phyloP scores from a whole-genome alignment of 345 rosid species.

The Ceriops tagal region DNA sequence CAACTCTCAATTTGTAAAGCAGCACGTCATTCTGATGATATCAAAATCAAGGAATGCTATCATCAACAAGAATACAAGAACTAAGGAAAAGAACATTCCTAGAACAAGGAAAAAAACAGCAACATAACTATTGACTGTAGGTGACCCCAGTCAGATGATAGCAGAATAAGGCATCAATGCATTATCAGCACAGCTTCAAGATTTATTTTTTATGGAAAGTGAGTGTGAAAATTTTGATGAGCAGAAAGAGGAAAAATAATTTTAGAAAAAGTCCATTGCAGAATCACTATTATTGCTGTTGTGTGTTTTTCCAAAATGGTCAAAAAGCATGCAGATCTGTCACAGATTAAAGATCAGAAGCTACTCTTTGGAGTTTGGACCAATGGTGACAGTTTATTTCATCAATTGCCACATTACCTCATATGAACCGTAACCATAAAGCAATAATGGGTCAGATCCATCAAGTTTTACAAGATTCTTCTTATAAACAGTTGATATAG shows the following conservation, averaged over 20 bases:
- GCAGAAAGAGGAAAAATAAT: background rate
- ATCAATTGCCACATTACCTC: conserved; percentile 54
- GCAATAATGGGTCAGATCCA: conserved; percentile 75
- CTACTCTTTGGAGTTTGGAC: background rate
- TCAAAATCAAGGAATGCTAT: background rate
- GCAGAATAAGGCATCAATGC: background rate
- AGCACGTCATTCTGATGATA: background rate
- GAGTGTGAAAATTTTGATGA: background rate
- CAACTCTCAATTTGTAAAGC: too few relatives aligned
- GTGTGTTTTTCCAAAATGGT: background rate
- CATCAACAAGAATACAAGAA: background rate
- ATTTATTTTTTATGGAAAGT: too few relatives aligned
- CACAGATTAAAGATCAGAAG: background rate
- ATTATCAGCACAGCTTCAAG: background rate
- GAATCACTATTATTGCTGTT: background rate
- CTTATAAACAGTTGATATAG: conserved; percentile 69
- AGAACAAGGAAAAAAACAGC: background rate
- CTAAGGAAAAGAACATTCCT: background rate
- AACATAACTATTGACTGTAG: background rate
- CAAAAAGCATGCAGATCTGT: background rate
- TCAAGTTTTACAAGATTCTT: conserved; percentile 75
- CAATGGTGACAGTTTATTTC: background rate
- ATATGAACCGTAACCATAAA: conserved; percentile 93
- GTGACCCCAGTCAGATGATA: background rate
- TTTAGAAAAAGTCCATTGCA: background rate